Percentiles rank a stretch among this genome's conserved stretches.
These are phyloP conservation scores for Coccomyxa sp. DNA, from an alignment of 139 green algal genomes.

Conservation along the genomic window DNA sequence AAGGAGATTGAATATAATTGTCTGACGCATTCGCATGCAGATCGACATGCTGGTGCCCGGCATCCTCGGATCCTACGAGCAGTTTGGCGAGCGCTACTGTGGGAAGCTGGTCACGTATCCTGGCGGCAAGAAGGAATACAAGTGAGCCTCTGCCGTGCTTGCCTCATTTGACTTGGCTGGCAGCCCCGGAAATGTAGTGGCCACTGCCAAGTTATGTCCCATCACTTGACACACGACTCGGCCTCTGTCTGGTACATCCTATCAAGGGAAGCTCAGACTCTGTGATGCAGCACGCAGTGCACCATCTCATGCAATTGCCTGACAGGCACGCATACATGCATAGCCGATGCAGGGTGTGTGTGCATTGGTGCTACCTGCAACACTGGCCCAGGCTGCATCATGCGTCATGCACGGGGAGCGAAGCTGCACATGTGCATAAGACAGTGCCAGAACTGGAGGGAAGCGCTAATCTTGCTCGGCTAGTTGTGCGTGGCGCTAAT, in stretches of 20 bases:
- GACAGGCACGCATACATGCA: too few relatives aligned
- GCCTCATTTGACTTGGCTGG: too few relatives aligned
- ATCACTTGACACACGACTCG: neutral
- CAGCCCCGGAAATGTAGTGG: neutral
- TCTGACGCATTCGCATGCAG: slow-evolving; percentile 11
- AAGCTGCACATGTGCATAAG: neutral
- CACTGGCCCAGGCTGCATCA: too few relatives aligned
- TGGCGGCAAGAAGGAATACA: neutral
- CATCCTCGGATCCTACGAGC: slow-evolving; percentile 28
- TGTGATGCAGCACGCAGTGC: too few relatives aligned
- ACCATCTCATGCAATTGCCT: too few relatives aligned
- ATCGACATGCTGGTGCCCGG: slow-evolving; percentile 37
- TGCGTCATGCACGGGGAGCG: neutral
- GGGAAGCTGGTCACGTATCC: neutral
- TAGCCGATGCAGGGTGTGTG: neutral
- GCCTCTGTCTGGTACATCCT: neutral
- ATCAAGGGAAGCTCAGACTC: neutral
- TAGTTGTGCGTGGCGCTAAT: too few relatives aligned
- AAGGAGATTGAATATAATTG: neutral
- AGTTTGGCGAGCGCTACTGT: slow-evolving; percentile 44
- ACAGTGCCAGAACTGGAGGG: neutral
- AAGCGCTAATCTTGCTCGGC: neutral
- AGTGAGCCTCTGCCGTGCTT: neutral
- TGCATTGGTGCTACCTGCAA: neutral
- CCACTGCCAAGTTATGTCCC: neutral